A percentile compares a stretch with the other conserved stretches of the same genome.
phyloP scores from a whole-genome alignment of 345 rosid species.

The Trapa bicornis region DNA sequence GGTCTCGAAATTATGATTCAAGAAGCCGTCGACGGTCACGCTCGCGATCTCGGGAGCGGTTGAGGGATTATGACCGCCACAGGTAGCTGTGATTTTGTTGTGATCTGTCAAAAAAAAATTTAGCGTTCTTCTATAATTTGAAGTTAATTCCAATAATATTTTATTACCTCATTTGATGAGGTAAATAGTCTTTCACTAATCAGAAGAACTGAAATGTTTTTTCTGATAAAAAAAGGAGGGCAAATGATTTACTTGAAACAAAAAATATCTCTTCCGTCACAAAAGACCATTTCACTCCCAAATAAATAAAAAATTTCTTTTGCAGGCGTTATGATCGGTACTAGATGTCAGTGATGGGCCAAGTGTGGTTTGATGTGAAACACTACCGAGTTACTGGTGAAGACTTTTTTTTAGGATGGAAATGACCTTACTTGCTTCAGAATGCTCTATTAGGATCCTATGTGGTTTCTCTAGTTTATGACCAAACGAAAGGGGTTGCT shows the following conservation, averaged over 20 bases:
- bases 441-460: background rate
- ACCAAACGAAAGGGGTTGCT: background rate
- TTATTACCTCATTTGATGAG: background rate
- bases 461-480: background rate
- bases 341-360: conserved; percentile 9
- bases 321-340: conserved; percentile 41
- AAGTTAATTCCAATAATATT: background rate
- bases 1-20: conserved; percentile 65
- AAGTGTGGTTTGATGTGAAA: background rate
- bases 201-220: background rate
- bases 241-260: background rate
- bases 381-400: background rate
- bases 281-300: background rate
- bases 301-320: background rate
- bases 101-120: background rate
- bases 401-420: background rate
- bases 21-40: conserved; percentile 69
- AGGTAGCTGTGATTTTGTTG: conserved; percentile 28
- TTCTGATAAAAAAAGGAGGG: background rate
- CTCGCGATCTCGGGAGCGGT: conserved; percentile 66
- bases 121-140: background rate
- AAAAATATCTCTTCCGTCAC: background rate
- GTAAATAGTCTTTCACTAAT: background rate
- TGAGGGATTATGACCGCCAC: conserved; percentile 76
- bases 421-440: background rate